A percentile compares a stretch with the other conserved stretches of the same genome.
These are phyloP conservation scores for Phytophthora ohioensis DNA, from an alignment of 352 stramenopile genomes.

Conservation along the genomic window DNA sequence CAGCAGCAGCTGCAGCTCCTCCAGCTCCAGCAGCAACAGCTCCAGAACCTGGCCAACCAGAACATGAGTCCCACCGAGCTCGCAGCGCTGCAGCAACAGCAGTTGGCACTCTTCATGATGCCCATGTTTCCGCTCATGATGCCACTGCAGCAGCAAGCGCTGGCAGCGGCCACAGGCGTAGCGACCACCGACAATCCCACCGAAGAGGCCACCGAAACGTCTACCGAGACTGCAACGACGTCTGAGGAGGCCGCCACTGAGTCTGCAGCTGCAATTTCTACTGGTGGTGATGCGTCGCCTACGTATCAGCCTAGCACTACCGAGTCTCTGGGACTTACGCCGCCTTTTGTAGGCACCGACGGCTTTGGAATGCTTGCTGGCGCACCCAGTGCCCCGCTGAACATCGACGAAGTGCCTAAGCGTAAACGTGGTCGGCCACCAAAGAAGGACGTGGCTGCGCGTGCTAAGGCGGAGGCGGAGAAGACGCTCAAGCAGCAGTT, in stretches of 20 bases:
- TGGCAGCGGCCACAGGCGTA: conserved; percentile 2
- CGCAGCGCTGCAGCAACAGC: conserved; percentile 66
- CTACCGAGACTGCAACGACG: conserved; percentile 7
- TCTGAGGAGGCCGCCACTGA: neutral
- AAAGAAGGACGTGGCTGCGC: conserved; percentile 70
- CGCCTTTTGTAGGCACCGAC: conserved; percentile 37
- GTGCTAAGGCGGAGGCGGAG: conserved; percentile 56
- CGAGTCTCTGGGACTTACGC: conserved; percentile 38
- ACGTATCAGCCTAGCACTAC: conserved; percentile 32
- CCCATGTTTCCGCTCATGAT: conserved; percentile 84
- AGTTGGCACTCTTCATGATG: conserved; percentile 83
- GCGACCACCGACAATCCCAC: neutral
- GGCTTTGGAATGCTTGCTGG: conserved; percentile 46
- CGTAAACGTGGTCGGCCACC: conserved; percentile 73
- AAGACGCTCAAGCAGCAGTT: conserved; percentile 78
- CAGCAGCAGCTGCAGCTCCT: conserved; percentile 57
- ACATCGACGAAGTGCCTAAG: conserved; percentile 66
- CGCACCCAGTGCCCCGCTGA: conserved; percentile 16
- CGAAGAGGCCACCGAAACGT: conserved; percentile 3
- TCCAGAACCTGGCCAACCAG: conserved; percentile 64
- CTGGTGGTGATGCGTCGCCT: conserved; percentile 26
- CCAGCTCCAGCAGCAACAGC: conserved; percentile 71
- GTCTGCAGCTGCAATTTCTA: neutral
- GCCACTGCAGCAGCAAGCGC: conserved; percentile 53
- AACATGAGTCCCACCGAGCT: conserved; percentile 69